Conservation (phyloP, 2,329 filamentous ascomycete genomes). For the Aspergillus hiratsukae region DNA sequence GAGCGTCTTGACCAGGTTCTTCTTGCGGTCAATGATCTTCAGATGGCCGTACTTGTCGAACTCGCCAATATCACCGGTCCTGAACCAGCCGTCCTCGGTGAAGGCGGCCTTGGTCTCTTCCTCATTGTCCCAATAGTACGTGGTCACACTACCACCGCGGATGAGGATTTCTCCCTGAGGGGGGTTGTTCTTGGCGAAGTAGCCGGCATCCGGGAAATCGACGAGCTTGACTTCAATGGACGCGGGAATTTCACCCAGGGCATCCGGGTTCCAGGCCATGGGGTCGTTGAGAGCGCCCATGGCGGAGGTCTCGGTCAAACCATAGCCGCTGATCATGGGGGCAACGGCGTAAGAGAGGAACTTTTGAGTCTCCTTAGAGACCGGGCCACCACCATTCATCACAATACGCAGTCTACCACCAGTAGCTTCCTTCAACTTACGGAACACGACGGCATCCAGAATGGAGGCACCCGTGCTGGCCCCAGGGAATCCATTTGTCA, state of each 20-base stretch:
- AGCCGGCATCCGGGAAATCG: conserved; percentile 83
- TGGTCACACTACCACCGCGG: conserved; percentile 69
- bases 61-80: conserved; percentile 91
- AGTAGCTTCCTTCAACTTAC: conserved; percentile 83
- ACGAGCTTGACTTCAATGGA: conserved; percentile 87
- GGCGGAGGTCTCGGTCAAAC: conserved; percentile 86
- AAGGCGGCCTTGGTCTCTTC: conserved; percentile 77
- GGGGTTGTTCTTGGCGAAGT: conserved; percentile 67
- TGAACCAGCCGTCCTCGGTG: conserved; percentile 90
- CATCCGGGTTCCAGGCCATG: conserved; percentile 71
- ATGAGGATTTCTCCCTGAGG: conserved; percentile 93
- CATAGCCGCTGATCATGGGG: conserved; percentile 92
- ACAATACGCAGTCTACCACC: conserved; percentile 84
- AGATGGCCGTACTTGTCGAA: conserved; percentile 77
- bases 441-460: conserved; percentile 82
- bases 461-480: conserved; percentile 54
- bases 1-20: conserved; percentile 94
- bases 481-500: conserved; percentile 49
- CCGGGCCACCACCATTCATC: conserved; percentile 90
- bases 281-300: conserved; percentile 61
- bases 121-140: conserved; percentile 78
- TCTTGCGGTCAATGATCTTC: conserved; percentile 89
- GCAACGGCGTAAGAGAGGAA: conserved; percentile 91
- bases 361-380: conserved; percentile 78
- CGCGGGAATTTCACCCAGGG: conserved; percentile 73